Base-by-base conservation (phyloP, 2,329 filamentous ascomycete genomes). In the Penicillium sp. region DNA sequence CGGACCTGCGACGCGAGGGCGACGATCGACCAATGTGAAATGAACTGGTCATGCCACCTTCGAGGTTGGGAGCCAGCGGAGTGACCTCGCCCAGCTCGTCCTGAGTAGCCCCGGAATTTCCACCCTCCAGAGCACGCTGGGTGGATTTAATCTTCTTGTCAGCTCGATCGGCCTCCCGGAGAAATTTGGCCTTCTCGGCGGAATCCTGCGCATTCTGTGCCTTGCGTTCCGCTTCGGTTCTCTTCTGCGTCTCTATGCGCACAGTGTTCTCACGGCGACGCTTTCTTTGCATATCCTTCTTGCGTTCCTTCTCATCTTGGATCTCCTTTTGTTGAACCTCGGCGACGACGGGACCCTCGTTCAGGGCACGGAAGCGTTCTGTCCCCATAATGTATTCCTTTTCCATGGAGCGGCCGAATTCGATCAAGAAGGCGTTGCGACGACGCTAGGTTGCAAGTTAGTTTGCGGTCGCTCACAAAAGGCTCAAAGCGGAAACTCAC, bases 281-380 rank as follows among this genome's bases (percentile, higher is more conserved):
- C 70, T 96, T 98, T 47, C 92, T 84, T 63, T 98, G 92, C 87
- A 98, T 96, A 59, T 98, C 92, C 71, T 98, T 98, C 72, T 98
- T 98, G 49, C 92, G 86, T 67, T 98, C 92, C 69, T 98, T 98
- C 65, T 98, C 92, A 44, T 90, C 88, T 44, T 84, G 84, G 6
- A 95, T 74, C 62, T 95, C 90, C 50, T 87, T 86, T 45, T 88
- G 84, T 50, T 92, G 85, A 2, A 96, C 90, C 54, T 95, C 84
- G 36, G 84, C 78, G 42, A 90, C 76, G 1, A 92, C 90, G 27
- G 84, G 81, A 12, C 85, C 78, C 57, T 88, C 89, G 60, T 92
- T 81, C 30, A 81, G 71, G 10, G 84, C 75, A 42, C 85, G 79
- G 61, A 85, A 95, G 20, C 85, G 80, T 36, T 82, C 75, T 55